Base-by-base conservation (phyloP, 352 stramenopile species). In the Phytophthora tubulina region DNA sequence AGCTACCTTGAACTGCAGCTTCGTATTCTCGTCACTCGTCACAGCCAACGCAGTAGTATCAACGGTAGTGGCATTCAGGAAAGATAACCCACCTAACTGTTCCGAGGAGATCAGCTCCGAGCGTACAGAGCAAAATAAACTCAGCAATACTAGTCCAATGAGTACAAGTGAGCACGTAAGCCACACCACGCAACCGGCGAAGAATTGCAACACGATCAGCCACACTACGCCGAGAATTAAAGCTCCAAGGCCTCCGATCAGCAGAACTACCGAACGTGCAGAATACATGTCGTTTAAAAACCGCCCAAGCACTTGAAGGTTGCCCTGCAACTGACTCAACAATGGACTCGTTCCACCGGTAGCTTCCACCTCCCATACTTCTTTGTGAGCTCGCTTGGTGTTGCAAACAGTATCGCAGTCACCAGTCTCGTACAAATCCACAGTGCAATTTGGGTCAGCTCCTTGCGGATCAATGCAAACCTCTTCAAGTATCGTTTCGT, bases 201-300 rank as follows among this genome's bases (percentile, higher is more conserved):
- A 92, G 64, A 90, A 92, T 59, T 91, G 86, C n/a, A 97, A 63
- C 38, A 94, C 67, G 9, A 91, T 63, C 31, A 97, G 67, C 88
- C 87, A 96, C 5, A 92, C 4, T 17, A 95, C 52, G 10, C 89
- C 86, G 1, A 96, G 54, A 6, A 84, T 36, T 39, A 91, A 66
- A 7, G 86, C 78, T 6, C 84, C 86, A 4, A 71, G 73, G 6
- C 81, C 88, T 1, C 85, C 88, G 7, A 88, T 73, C 6, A 82
- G 49, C 17, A 96, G 31, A 10, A 96, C 78, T 39, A 93, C 70
- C 44, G 73, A 76, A 2, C 82, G 80, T n/a, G 82, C 81, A 10
- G 84, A 78, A 27, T 79, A 79, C 68, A 95, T 92, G 53, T 97
- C 90, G 67, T 85, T 88, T 14, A 97, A 50, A 36, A 93, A 92